Conservation (phyloP, 2,329 filamentous ascomycete species). For the Chaetomium strumarium region DNA sequence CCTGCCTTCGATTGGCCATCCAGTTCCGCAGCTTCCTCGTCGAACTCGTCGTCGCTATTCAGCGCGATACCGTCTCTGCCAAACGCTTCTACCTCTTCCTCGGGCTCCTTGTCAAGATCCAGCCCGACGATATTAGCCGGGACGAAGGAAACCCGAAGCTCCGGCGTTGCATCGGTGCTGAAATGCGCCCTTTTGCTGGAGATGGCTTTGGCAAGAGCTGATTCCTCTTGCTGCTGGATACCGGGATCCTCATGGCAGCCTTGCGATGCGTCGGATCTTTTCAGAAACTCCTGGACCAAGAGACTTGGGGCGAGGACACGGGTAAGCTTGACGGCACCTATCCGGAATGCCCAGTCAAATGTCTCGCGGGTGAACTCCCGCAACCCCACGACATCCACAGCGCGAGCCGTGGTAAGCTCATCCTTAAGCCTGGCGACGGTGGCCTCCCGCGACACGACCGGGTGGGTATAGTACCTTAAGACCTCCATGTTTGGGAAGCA, state of each 20-base stretch:
- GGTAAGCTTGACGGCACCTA: conserved; percentile 79
- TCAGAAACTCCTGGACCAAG: conserved; percentile 54
- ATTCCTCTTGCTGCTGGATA: conserved; percentile 40
- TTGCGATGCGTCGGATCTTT: conserved; percentile 20
- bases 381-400: conserved; percentile 60
- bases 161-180: conserved; percentile 67
- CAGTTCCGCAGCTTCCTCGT: conserved; percentile 29
- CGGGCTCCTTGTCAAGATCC: conserved; percentile 66
- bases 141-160: conserved; percentile 72
- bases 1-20: conserved; percentile 25
- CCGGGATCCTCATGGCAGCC: conserved; percentile 26
- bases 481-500: conserved; percentile 75
- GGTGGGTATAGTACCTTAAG: conserved; percentile 81
- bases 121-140: conserved; percentile 73
- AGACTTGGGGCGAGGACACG: conserved; percentile 72
- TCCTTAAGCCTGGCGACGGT: conserved; percentile 49
- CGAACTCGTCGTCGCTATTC: conserved; percentile 62
- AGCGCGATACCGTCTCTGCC: conserved; percentile 51
- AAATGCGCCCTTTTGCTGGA: conserved; percentile 63
- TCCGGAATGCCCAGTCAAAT: conserved; percentile 78
- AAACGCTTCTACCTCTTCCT: conserved; percentile 46
- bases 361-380: conserved; percentile 70
- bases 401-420: conserved; percentile 54
- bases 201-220: conserved; percentile 57
- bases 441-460: conserved; percentile 63